Evolutionary conservation across 495 filamentous ascomycete genomes (phyloP), one percentile per base, ranked within the genome.

Genomic region (Neurospora sp.): DNA sequence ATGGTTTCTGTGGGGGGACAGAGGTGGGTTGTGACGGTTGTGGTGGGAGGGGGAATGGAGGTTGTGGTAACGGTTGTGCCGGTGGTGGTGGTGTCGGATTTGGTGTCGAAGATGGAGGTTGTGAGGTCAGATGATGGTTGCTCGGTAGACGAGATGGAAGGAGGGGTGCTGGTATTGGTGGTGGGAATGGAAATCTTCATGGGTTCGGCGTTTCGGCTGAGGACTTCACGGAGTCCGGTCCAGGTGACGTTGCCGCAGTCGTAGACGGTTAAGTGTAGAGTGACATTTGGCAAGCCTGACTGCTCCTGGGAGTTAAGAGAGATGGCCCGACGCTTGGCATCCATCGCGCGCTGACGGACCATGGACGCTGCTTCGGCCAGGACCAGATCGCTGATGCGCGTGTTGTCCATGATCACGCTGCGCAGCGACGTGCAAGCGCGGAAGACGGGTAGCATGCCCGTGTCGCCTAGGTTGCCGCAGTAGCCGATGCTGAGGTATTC

Each of bases 191-290:
- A 14, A 75, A 74, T 80, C n/a, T 81, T 79, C 3, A 81, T 82
- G 69, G 90, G 82, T 74, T 92, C 91, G 1, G 93, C 87, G 76
- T 99, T 99, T 71, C 92, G 90, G 8, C 88, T 93, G 1, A 99
- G 83, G 27, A 98, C 87, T 79, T 97, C 93, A 44, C 91, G 91
- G 46, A 98, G 86, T 16, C 96, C 96, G 18, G 92, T 92, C 96
- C 96, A 98, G 5, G 94, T 97, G 12, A 99, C 88, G 75, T 92
- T 91, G 74, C 89, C 86, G 80, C 94, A 97, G 81, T 99, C 96
- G 80, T 95, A 99, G 69, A 94, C 89, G 3, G 94, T 91, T n/a
- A 98, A 81, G 12, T 86, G 88, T 35, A 98, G 84, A 12, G 91
- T 91, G 16, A 93, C 80, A 11, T 79, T 35, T n/a, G 78, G 78